Evolutionary conservation across 202 grass and related monocot species (phyloP).

Genomic region (Musa balbisiana): DNA sequence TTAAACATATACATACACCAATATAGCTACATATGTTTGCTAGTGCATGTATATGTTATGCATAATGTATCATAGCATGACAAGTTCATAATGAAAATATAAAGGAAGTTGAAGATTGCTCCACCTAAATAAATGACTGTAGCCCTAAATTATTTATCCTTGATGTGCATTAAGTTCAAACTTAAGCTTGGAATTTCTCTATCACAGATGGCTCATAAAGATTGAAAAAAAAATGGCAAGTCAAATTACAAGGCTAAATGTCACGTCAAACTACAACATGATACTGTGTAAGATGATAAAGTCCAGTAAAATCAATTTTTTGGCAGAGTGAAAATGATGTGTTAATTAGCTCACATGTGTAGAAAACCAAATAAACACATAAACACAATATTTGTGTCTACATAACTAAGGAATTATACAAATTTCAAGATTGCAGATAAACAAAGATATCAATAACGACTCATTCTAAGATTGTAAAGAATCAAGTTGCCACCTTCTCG

Average conservation of each 20-base stretch:
- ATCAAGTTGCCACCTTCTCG: slow-evolving; percentile 51
- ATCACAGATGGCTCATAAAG: no score
- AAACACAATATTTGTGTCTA: background rate
- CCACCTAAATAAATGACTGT: background rate
- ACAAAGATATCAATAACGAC: background rate
- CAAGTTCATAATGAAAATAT: background rate
- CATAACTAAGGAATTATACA: background rate
- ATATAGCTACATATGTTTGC: background rate
- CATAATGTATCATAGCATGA: background rate
- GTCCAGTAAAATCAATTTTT: no score
- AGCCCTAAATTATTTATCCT: background rate
- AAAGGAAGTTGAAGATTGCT: background rate
- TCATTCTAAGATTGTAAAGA: background rate
- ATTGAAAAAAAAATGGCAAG: no score
- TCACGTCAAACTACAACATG: no score
- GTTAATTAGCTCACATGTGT: no score
- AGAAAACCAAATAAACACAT: no score
- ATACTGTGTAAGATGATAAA: no score
- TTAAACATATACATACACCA: background rate
- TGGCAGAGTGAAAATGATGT: no score
- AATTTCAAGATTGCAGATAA: background rate
- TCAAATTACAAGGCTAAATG: no score
- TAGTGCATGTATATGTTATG: background rate
- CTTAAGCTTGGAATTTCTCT: background rate
- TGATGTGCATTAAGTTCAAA: background rate